Evolutionary conservation across 1,139 yeast genomes (phyloP), one percentile per base, ranked within the genome.

Genomic region (Zygoascus meyerae): DNA sequence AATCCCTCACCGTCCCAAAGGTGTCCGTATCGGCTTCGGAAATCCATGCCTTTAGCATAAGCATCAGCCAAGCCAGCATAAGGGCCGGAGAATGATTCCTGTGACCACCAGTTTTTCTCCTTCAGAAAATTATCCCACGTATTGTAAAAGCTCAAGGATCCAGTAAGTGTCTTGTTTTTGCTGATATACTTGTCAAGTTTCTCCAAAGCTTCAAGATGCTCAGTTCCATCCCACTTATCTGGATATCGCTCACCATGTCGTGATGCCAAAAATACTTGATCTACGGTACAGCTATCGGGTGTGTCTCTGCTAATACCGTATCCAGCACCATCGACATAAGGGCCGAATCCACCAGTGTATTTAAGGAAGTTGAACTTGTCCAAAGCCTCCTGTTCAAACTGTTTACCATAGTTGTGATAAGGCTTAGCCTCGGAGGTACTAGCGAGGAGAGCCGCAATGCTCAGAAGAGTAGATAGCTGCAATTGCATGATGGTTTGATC

Each of bases 181-280:
- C 28, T 32, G n/a, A 40, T 8, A 8, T 59, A 42, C 8, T 33
- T 28, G 15, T 40, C 33, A 12, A 55, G 43, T 49, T 54, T 54
- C 15, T 47, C 49, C 12, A 52, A 40, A 8, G 60, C 47, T 5
- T 43, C 48, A 1, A 29, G 42, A 52, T 56, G 53, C 21, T 44
- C 51, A 8, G 40, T 50, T 28, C 52, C 61, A 44, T 48, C 54
- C 45, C 49, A 37, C 32, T 48, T 39, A 30, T 57, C 61, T 12
- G 86, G 87, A 60, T 71, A 83, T 56, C 92, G 69, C 59, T 82
- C 89, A 11, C 90, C 92, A 56, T 84, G 92, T 60, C 92, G 74
- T 49, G 75, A 71, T 42, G 78, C 65, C 51, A 79, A 64, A 53
- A 79, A 81, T 11, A 81, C 85, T 61, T 81, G 87, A 52, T 79